These are phyloP conservation scores for Ceratocystis ficicola DNA, from an alignment of 2,329 filamentous ascomycete genomes.

Conservation along the genomic window DNA sequence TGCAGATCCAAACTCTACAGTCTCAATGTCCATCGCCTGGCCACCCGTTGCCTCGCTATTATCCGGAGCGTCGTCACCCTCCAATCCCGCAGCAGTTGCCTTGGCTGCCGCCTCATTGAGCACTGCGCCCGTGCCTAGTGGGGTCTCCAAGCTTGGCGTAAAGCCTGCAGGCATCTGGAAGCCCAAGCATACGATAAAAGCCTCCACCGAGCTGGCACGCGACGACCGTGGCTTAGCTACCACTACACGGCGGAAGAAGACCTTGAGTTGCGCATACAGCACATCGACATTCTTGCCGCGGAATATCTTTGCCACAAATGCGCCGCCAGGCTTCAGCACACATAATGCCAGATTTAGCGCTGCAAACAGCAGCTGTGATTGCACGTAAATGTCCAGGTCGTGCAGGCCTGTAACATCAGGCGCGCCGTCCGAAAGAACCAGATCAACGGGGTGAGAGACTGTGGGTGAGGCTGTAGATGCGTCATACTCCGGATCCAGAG, in stretches of 20 bases:
- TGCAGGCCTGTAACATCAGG: constrained; percentile 95
- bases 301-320: constrained; percentile 98
- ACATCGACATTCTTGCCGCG: constrained; percentile 89
- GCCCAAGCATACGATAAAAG: constrained; percentile 88
- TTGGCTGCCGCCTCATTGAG: constrained; percentile 12
- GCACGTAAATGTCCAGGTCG: constrained; percentile 95
- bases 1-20: constrained; percentile 26
- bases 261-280: constrained; percentile 82
- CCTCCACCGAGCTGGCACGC: constrained; percentile 90
- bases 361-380: constrained; percentile 87
- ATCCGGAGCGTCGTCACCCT: constrained; percentile 25
- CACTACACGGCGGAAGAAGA: constrained; percentile 74
- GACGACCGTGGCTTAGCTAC: constrained; percentile 91
- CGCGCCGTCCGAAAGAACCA: constrained; percentile 89
- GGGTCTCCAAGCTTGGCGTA: constrained; percentile 61
- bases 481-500: constrained; percentile 63
- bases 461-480: constrained; percentile 33
- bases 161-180: constrained; percentile 72
- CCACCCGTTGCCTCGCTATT: constrained; percentile 19
- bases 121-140: constrained; percentile 50
- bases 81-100: constrained; percentile 36
- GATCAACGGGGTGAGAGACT: constrained; percentile 68
- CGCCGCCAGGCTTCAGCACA: constrained; percentile 82
- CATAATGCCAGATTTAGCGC: constrained; percentile 88
- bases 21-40: constrained; percentile 13